Evolutionary conservation across 805 yeast species (phyloP).

Genomic region (Wickerhamiella lipophila): DNA sequence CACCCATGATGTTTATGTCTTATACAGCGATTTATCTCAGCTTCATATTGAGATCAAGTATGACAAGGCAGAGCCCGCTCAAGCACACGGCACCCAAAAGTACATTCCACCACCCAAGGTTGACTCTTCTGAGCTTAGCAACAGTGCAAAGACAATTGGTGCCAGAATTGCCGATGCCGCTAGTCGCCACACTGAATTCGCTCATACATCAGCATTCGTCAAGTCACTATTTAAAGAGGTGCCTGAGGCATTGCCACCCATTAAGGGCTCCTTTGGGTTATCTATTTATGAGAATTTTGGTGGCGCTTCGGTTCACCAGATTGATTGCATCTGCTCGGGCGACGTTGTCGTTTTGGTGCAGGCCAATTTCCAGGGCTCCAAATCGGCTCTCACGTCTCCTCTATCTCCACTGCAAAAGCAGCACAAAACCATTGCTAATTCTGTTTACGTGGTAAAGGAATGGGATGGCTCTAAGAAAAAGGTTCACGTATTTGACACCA

Average conservation of each 20-base stretch:
- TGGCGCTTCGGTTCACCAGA: conserved; percentile 38
- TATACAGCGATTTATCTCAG: conserved; percentile 63
- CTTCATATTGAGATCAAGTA: conserved; percentile 46
- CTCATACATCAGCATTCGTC: conserved; percentile 4
- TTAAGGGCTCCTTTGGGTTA: conserved; percentile 38
- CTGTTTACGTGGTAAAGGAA: conserved; percentile 47
- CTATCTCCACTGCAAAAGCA: conserved; percentile 43
- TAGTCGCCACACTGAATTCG: conserved; percentile 9
- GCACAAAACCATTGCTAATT: conserved; percentile 48
- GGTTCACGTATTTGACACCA: conserved; percentile 28
- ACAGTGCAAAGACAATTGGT: conserved; percentile 38
- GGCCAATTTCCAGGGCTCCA: conserved; percentile 60
- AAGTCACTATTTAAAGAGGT: neutral
- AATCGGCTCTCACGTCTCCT: conserved; percentile 28
- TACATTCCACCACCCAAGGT: conserved; percentile 7
- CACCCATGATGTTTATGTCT: conserved; percentile 54
- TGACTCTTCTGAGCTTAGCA: conserved; percentile 22
- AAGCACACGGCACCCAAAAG: conserved; percentile 3
- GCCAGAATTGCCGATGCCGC: conserved; percentile 36
- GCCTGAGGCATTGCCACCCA: conserved; percentile 7
- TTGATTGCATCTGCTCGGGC: conserved; percentile 64
- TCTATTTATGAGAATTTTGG: conserved; percentile 46
- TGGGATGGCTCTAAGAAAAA: conserved; percentile 56
- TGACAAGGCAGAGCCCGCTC: conserved; percentile 26
- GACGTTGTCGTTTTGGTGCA: conserved; percentile 67